Percentiles rank a stretch among this genome's conserved stretches.
phyloP scores from a whole-genome alignment of 1,284 basidiomycete species.

The Pterulicium gracile region DNA sequence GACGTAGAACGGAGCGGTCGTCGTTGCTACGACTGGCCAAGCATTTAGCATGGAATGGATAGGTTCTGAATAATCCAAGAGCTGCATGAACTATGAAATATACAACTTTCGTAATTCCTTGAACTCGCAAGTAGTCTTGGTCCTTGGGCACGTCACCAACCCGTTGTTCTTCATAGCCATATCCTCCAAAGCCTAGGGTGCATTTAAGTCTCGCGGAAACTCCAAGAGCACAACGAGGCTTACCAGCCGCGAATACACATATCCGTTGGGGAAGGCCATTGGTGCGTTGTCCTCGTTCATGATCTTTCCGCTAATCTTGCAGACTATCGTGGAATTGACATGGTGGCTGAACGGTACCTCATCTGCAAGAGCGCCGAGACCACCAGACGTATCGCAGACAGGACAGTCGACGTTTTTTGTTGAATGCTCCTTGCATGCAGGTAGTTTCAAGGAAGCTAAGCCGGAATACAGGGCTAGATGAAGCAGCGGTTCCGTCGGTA shows the following conservation, averaged over 20 bases:
- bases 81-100: slow-evolving; percentile 49
- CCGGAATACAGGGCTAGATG: slow-evolving; percentile 84
- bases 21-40: too few species aligned
- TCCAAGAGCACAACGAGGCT: slow-evolving; percentile 15
- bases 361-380: slow-evolving; percentile 64
- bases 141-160: slow-evolving; percentile 74
- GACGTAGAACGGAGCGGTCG: too few species aligned
- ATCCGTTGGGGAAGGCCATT: slow-evolving; percentile 85
- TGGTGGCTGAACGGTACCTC: slow-evolving; percentile 93
- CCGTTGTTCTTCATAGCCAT: slow-evolving; percentile 73
- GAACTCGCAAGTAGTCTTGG: slow-evolving; percentile 56
- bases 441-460: slow-evolving; percentile 77
- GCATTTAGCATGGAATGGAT: too few species aligned
- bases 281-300: slow-evolving; percentile 93
- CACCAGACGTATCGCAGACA: slow-evolving; percentile 60
- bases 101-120: slow-evolving; percentile 75
- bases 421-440: slow-evolving; percentile 53
- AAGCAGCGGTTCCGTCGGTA: slow-evolving; percentile 80
- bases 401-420: slow-evolving; percentile 85
- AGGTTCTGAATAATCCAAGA: too few species aligned
- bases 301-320: slow-evolving; percentile 80
- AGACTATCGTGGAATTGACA: slow-evolving; percentile 92
- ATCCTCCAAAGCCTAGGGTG: slow-evolving; percentile 66
- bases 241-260: slow-evolving; percentile 89
- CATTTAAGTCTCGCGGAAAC: slow-evolving; percentile 1